Base-by-base conservation (phyloP, 2,329 filamentous ascomycete species). In the Neocatenulostroma microsporum region DNA sequence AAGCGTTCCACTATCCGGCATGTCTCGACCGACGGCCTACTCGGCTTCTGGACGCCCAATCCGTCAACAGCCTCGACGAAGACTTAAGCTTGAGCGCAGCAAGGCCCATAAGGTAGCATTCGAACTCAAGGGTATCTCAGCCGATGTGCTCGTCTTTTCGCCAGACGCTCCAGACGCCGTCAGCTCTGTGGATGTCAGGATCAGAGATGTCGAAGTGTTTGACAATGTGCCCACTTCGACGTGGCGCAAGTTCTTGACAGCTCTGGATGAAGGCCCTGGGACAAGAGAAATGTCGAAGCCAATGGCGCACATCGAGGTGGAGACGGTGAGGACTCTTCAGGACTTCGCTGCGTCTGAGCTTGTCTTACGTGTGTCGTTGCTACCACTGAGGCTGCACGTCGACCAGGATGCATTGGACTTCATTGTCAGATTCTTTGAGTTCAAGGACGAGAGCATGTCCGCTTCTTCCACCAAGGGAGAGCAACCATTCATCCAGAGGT, bases 401-500 rank as follows among this genome's bases (percentile, higher is more conserved):
- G 91, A 98, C 54, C 91, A 98, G 62, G 91, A 98, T 61, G 89
- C 91, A 1, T 73, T 98, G 3, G 91, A 98, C 57, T 98, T 98
- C 57, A 84, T 98, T 56, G 94, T 84, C 2, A 79, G 91, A 2
- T 98, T 98, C 68, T 98, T 98, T 53, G 88, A 94, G 53, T 98
- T 98, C 70, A 93, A 94, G 55, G 87, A 95, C 49, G 83, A 88
- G 26, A 66, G 66, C 2, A 63, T 65, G 7, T 67, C 73, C 0
- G 63, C 67, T 4, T 63, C 68, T 1, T 21, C 28, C n/a, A 34
- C 41, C 4, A 30, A 37, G 12, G 72, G 78, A 2, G 78, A 78
- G 30, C 51, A 55, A 28, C 57, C 58, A 3, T 98, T 95, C 60
- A 69, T 98, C 2, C 89, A 96, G 57, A 76, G 91, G 36, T 81